phyloP scores from a whole-genome alignment of 2,329 filamentous ascomycete species.

The Balansia obtecta region DNA sequence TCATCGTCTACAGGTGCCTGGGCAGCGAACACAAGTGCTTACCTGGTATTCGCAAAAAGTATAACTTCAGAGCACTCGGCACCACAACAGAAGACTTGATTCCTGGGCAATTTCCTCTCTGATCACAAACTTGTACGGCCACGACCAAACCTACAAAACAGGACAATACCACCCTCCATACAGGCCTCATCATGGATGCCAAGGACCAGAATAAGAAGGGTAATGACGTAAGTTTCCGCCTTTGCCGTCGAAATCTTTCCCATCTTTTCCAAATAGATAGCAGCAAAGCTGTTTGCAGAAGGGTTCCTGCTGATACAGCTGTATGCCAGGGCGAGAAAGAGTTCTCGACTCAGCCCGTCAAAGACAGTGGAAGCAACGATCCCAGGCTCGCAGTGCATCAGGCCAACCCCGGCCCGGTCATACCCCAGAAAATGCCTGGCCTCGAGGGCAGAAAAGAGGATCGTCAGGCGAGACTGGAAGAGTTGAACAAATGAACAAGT shows the following conservation, averaged over 20 bases:
- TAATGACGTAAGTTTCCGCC: constrained; percentile 6
- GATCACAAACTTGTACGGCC: background rate
- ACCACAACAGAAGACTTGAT: background rate
- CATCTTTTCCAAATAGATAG: background rate
- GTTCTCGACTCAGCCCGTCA: constrained; percentile 33
- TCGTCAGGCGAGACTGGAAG: constrained; percentile 49
- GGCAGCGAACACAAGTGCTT: no score
- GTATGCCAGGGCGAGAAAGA: constrained; percentile 26
- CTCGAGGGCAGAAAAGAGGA: constrained; percentile 57
- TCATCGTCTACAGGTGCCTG: constrained; percentile 4
- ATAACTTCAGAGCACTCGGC: background rate
- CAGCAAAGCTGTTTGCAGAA: background rate
- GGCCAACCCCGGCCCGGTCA: constrained; percentile 45
- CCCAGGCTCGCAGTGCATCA: constrained; percentile 38
- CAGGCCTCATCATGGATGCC: constrained; percentile 10
- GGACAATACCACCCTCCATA: background rate
- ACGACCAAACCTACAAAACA: background rate
- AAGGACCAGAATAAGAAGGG: constrained; percentile 11
- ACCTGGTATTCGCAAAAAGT: background rate
- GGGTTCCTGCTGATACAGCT: background rate
- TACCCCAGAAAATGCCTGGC: constrained; percentile 39
- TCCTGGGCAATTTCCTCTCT: background rate
- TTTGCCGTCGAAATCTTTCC: background rate
- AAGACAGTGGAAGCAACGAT: constrained; percentile 29
- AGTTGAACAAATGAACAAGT: constrained; percentile 44